Conservation (phyloP, 495 filamentous ascomycete genomes). For the Penicillium chermesinum region DNA sequence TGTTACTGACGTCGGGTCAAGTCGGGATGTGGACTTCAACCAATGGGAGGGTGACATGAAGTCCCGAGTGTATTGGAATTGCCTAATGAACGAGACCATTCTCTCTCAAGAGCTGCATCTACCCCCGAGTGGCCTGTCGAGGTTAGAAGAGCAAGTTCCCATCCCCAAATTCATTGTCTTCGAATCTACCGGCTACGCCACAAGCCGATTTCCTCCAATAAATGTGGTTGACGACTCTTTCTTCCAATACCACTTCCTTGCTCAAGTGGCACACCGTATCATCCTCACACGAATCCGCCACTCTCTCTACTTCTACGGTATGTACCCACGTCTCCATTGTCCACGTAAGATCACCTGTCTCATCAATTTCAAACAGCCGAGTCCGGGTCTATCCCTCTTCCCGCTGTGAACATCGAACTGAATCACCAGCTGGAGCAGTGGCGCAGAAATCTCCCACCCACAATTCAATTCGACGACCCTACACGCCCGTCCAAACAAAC, state of each 20-base stretch:
- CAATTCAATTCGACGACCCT: conserved; percentile 36
- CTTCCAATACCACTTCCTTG: conserved; percentile 48
- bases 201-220: conserved; percentile 23
- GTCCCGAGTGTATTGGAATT: conserved; percentile 46
- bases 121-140: conserved; percentile 41
- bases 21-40: conserved; percentile 42
- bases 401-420: conserved; percentile 41
- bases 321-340: conserved; percentile 2
- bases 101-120: conserved; percentile 45
- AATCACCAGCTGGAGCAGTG: conserved; percentile 46
- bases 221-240: conserved; percentile 41
- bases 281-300: conserved; percentile 46
- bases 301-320: conserved; percentile 46
- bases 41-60: conserved; percentile 50
- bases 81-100: conserved; percentile 47
- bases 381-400: conserved; percentile 40
- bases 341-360: background rate
- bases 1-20: conserved; percentile 13
- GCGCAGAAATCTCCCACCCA: conserved; percentile 40
- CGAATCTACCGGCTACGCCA: conserved; percentile 31
- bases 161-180: conserved; percentile 47
- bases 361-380: conserved; percentile 27
- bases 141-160: conserved; percentile 42
- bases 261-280: conserved; percentile 45
- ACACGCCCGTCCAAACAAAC: conserved; percentile 14